These are phyloP conservation scores for Fusarium pseudonygamai DNA, from an alignment of 2,329 filamentous ascomycete species.

Conservation along the genomic window DNA sequence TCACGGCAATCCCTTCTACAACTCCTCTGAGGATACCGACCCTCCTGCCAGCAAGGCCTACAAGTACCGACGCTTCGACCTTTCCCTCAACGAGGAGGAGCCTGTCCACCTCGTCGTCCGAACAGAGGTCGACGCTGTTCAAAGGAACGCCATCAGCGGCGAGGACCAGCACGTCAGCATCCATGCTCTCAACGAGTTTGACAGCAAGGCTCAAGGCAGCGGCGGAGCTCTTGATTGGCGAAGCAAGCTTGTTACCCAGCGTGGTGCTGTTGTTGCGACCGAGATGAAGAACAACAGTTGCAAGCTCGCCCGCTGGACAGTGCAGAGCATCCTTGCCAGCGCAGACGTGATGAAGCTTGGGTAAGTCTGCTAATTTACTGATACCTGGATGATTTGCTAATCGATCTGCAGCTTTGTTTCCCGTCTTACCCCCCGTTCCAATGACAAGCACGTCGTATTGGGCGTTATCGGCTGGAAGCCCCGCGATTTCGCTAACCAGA, in stretches of 20 bases:
- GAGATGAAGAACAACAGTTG: slow-evolving; percentile 99
- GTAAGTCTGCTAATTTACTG: slow-evolving; percentile 59
- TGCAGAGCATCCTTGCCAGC: slow-evolving; percentile 94
- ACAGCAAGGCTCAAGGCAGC: slow-evolving; percentile 95
- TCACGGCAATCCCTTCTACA: slow-evolving; percentile 97
- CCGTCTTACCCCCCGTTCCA: slow-evolving; percentile 88
- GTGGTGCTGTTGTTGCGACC: slow-evolving; percentile 95
- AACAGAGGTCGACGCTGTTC: slow-evolving; percentile 92
- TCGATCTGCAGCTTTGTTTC: slow-evolving; percentile 81
- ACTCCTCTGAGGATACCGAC: slow-evolving; percentile 89
- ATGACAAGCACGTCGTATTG: slow-evolving; percentile 93
- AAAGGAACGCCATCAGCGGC: slow-evolving; percentile 92
- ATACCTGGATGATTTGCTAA: slow-evolving; percentile 19
- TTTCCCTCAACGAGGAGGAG: slow-evolving; percentile 94
- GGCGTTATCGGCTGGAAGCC: slow-evolving; percentile 98
- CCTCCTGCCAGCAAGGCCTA: slow-evolving; percentile 96
- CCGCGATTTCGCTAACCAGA: slow-evolving; percentile 94
- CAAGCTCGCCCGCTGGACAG: slow-evolving; percentile 98
- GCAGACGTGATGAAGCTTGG: slow-evolving; percentile 99
- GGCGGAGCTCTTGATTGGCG: slow-evolving; percentile 97
- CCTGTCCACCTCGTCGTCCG: slow-evolving; percentile 92
- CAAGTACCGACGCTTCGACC: slow-evolving; percentile 97
- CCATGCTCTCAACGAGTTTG: slow-evolving; percentile 98
- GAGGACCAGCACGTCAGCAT: slow-evolving; percentile 92
- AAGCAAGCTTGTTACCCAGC: slow-evolving; percentile 90